phyloP scores from a whole-genome alignment of 352 stramenopile species.

The Paralagenidium karlingii region DNA sequence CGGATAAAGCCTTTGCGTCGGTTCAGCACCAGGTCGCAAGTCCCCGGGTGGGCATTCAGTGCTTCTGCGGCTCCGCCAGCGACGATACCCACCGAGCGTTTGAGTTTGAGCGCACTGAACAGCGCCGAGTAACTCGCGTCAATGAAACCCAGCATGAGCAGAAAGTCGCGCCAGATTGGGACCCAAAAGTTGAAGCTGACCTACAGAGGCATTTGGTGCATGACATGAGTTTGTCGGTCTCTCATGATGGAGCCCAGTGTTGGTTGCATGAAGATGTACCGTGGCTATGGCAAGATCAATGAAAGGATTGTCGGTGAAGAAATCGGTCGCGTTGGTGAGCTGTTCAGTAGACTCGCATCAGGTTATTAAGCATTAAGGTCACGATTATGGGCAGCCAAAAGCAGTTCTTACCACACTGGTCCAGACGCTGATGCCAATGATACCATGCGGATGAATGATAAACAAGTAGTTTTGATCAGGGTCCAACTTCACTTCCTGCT shows the following conservation, averaged over 20 bases:
- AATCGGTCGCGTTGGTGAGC: constrained; percentile 15
- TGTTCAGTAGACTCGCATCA: no score
- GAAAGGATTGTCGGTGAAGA: constrained; percentile 20
- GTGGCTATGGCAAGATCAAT: constrained; percentile 31
- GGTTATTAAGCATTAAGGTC: no score
- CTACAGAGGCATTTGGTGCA: constrained; percentile 7
- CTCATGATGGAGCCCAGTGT: no score
- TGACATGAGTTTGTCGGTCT: no score
- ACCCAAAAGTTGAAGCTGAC: constrained; percentile 32
- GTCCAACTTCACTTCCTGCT: constrained; percentile 30
- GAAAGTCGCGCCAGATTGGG: constrained; percentile 33
- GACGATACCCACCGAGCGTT: constrained; percentile 21
- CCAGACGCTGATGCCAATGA: constrained; percentile 34
- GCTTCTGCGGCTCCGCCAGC: constrained; percentile 35
- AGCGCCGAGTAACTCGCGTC: constrained; percentile 34
- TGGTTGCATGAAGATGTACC: constrained; percentile 6
- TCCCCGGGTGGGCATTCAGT: constrained; percentile 23
- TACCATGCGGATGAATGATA: constrained; percentile 31
- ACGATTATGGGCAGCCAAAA: no score
- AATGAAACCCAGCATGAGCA: constrained; percentile 33
- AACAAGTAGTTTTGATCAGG: constrained; percentile 21
- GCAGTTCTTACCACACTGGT: constrained; percentile 20
- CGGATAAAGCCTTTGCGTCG: constrained; percentile 51
- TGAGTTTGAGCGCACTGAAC: constrained; percentile 9
- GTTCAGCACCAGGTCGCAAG: constrained; percentile 44